These are phyloP conservation scores for Roridomyces roridus DNA, from an alignment of 768 basidiomycete species.

Conservation along the genomic window DNA sequence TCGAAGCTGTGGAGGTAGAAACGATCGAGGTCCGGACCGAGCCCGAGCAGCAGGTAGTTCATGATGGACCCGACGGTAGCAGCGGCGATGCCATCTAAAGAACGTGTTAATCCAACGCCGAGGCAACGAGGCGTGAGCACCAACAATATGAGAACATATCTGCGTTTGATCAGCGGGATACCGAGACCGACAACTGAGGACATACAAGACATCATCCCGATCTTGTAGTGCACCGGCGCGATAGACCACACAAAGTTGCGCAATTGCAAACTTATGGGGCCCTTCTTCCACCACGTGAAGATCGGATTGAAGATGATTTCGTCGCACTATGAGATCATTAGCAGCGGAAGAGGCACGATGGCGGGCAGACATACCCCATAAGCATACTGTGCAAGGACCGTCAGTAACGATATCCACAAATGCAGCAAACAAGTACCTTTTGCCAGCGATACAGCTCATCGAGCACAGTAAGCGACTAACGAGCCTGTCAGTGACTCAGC, in stretches of 20 bases:
- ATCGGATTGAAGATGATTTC: constrained; percentile 89
- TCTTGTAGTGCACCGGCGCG: constrained; percentile 83
- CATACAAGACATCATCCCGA: constrained; percentile 77
- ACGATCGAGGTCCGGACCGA: constrained; percentile 67
- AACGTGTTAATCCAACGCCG: neutral
- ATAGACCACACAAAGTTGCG: constrained; percentile 76
- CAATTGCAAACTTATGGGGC: constrained; percentile 81
- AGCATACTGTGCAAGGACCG: constrained; percentile 36
- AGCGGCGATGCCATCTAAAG: constrained; percentile 67
- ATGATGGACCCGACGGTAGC: constrained; percentile 68
- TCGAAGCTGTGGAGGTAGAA: constrained; percentile 86
- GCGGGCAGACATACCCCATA: constrained; percentile 43
- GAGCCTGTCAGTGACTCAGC: constrained; percentile 67
- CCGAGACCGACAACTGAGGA: constrained; percentile 13
- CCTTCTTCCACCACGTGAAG: constrained; percentile 73
- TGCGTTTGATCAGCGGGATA: constrained; percentile 36
- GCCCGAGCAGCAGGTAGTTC: constrained; percentile 80
- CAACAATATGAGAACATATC: constrained; percentile 20
- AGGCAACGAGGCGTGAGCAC: constrained; percentile 1
- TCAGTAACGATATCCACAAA: too few relatives aligned
- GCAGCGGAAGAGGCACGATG: neutral
- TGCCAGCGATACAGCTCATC: constrained; percentile 94
- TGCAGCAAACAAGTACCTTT: constrained; percentile 41
- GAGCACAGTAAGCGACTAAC: too few relatives aligned
- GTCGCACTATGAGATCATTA: constrained; percentile 48